These are phyloP conservation scores for Sclerotinia glacialis DNA, from an alignment of 2,329 filamentous ascomycete genomes.

Conservation along the genomic window DNA sequence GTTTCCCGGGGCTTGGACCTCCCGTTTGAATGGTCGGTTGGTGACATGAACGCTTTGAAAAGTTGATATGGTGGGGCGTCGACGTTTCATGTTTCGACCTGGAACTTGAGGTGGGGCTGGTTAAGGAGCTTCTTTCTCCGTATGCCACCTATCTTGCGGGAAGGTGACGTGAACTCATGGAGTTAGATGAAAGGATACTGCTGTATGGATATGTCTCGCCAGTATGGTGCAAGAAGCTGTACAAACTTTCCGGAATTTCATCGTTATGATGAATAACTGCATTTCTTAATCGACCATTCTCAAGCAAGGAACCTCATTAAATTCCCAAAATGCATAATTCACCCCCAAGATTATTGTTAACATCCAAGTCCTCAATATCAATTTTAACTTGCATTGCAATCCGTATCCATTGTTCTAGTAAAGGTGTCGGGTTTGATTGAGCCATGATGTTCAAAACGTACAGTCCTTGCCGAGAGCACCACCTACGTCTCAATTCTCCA, in stretches of 20 bases:
- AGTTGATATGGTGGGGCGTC: neutral
- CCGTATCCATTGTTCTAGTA: neutral
- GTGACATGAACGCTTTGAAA: constrained; percentile 2
- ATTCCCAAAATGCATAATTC: neutral
- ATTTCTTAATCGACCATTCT: neutral
- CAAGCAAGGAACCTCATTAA: neutral
- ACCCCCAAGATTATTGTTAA: neutral
- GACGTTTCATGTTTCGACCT: constrained; percentile 6
- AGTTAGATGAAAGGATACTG: neutral
- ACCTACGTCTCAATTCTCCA: constrained; percentile 5
- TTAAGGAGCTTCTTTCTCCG: neutral
- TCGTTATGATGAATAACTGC: neutral
- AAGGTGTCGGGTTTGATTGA: neutral
- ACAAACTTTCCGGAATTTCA: neutral
- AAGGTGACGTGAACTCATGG: neutral
- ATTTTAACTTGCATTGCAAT: neutral
- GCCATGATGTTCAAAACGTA: neutral
- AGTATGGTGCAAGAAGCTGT: too few relatives aligned
- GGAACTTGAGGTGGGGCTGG: neutral
- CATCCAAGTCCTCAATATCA: neutral
- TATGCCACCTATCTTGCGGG: neutral
- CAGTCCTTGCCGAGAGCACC: constrained; percentile 3
- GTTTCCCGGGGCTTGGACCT: neutral
- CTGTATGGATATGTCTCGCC: neutral
- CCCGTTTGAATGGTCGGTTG: neutral